Conservation (phyloP, 2,329 filamentous ascomycete genomes). For the Cryphonectria radicalis region DNA sequence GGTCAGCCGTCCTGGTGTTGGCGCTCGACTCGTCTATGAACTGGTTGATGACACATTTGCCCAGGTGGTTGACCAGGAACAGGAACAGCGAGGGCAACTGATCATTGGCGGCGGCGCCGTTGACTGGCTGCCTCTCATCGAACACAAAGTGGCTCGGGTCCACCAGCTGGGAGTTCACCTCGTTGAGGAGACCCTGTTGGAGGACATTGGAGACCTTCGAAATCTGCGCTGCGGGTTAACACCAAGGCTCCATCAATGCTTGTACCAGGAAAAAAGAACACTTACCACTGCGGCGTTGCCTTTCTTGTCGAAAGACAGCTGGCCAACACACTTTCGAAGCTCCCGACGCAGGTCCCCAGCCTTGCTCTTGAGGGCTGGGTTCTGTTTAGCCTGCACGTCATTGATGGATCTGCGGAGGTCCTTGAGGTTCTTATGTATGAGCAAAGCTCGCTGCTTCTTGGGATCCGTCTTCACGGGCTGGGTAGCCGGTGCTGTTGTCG, state of each 20-base stretch:
- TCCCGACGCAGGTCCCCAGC: conserved; percentile 74
- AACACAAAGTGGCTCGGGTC: conserved; percentile 58
- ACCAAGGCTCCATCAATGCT: conserved; percentile 22
- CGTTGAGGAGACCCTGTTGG: conserved; percentile 53
- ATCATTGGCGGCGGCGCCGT: conserved; percentile 49
- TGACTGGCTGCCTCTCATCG: conserved; percentile 44
- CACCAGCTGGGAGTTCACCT: conserved; percentile 51
- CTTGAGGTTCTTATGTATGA: conserved; percentile 72
- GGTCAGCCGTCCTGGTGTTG: conserved; percentile 66
- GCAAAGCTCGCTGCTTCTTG: conserved; percentile 49
- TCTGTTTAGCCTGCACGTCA: conserved; percentile 56
- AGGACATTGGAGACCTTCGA: conserved; percentile 56
- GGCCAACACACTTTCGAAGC: conserved; percentile 73
- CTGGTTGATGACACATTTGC: conserved; percentile 70
- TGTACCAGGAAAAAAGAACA: not conserved
- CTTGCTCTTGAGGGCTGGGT: conserved; percentile 63
- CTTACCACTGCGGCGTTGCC: conserved; percentile 50
- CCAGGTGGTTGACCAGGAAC: conserved; percentile 74
- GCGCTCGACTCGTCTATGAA: conserved; percentile 65
- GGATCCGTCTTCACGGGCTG: conserved; percentile 16
- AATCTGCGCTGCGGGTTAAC: conserved; percentile 39
- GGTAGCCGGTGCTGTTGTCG: conserved; percentile 20
- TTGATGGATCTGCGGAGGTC: conserved; percentile 53
- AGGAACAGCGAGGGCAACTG: conserved; percentile 64
- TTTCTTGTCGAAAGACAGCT: conserved; percentile 56